These are phyloP conservation scores for Penicillium bialowiezense DNA, from an alignment of 495 filamentous ascomycete species.

Conservation along the genomic window DNA sequence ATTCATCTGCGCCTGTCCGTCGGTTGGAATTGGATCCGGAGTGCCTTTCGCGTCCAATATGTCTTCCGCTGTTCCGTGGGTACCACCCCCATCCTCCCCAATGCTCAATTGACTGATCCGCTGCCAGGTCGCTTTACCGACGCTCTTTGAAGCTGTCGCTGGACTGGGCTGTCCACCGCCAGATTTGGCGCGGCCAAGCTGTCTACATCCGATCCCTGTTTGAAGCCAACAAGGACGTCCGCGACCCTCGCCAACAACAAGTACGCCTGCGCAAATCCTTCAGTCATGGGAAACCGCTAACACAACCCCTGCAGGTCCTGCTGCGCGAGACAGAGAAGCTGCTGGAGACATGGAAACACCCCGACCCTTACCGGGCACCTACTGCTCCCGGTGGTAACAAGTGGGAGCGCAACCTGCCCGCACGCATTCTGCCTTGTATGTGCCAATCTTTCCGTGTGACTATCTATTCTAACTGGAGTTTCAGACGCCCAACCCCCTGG, in stretches of 20 bases:
- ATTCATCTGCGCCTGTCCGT: neutral
- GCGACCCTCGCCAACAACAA: conserved; percentile 82
- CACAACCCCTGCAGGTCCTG: conserved; percentile 56
- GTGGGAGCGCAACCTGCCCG: conserved; percentile 89
- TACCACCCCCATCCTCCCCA: neutral
- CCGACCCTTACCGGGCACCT: conserved; percentile 84
- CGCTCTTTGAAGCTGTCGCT: conserved; percentile 88
- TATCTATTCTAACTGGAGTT: neutral
- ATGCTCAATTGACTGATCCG: conserved; percentile 10
- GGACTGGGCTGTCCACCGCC: conserved; percentile 89
- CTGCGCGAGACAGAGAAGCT: conserved; percentile 83
- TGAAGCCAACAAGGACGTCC: conserved; percentile 85
- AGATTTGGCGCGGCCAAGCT: conserved; percentile 91
- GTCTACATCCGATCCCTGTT: conserved; percentile 94
- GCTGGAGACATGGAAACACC: conserved; percentile 93
- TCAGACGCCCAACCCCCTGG: conserved; percentile 14
- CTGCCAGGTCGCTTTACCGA: conserved; percentile 83
- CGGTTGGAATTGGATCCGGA: conserved; percentile 9
- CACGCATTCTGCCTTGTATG: conserved; percentile 77
- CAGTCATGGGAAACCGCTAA: neutral
- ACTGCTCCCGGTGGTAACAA: conserved; percentile 96
- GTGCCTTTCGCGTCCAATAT: conserved; percentile 24
- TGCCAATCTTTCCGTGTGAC: conserved; percentile 7
- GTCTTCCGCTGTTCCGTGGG: conserved; percentile 42
- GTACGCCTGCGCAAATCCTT: conserved; percentile 43